Conservation (phyloP, 805 yeast species). For the Suhomyces canberraensis region DNA sequence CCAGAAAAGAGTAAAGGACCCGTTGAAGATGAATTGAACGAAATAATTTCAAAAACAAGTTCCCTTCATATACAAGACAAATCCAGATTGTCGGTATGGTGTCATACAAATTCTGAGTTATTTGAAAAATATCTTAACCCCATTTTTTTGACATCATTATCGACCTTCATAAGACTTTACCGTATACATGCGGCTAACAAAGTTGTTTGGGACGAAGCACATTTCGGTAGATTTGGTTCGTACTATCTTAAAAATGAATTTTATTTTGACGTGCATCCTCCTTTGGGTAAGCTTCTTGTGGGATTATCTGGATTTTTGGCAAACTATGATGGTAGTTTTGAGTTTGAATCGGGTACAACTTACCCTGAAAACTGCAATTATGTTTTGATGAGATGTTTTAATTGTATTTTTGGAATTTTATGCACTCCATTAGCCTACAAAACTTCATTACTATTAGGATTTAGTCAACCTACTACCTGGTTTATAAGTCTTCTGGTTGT, state of each 20-base stretch:
- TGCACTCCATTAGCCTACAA: constrained; percentile 67
- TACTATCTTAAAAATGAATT: constrained; percentile 75
- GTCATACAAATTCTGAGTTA: neutral
- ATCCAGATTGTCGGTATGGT: neutral
- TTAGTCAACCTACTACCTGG: constrained; percentile 43
- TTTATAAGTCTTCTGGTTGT: constrained; percentile 60
- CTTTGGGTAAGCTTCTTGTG: constrained; percentile 76
- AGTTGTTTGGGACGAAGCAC: constrained; percentile 90
- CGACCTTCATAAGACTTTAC: constrained; percentile 48
- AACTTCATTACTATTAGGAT: constrained; percentile 33
- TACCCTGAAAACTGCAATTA: constrained; percentile 64
- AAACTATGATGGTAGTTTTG: constrained; percentile 79
- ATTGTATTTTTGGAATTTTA: constrained; percentile 62
- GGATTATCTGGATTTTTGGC: constrained; percentile 78
- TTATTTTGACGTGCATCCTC: constrained; percentile 86
- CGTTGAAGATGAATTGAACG: constrained; percentile 8
- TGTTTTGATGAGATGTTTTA: constrained; percentile 66
- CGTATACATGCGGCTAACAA: constrained; percentile 52
- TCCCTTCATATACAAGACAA: constrained; percentile 9
- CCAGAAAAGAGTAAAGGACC: too few relatives aligned
- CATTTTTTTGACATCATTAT: constrained; percentile 9
- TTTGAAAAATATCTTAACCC: constrained; percentile 6
- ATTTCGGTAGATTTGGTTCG: constrained; percentile 84
- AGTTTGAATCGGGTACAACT: constrained; percentile 61
- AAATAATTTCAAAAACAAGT: constrained; percentile 11